Base-by-base conservation (phyloP, 768 basidiomycete genomes). In the Leccinum variicolor region DNA sequence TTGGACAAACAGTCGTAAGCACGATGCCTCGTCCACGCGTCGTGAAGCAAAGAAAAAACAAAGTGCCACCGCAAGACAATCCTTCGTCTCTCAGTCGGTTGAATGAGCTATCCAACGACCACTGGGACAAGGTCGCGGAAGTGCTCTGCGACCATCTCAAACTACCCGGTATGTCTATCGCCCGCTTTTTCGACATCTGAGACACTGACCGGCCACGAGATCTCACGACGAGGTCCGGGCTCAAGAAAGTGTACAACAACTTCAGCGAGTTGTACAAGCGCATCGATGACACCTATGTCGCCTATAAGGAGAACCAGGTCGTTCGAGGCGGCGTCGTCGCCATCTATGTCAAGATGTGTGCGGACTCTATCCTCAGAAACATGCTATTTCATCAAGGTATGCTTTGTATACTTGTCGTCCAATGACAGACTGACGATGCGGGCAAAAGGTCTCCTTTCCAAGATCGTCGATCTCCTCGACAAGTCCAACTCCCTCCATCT, bases 201-300 rank as follows among this genome's bases (percentile, higher is more conserved):
- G 4, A 2, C 29, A 2, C 50, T 33, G 23, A 53, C 45, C 6
- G 17, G 33, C 29, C 14, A 15, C 13, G 21, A 25, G 45, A 25
- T 25, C 45, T 46, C 45, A 23, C 17, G 23, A 46, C 45, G 84
- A 84, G 85, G 66, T 79, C 77, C 62, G 85, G 84, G 17, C 68
- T 88, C 58, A 87, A 84, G 67, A 84, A 81, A 62, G 76, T 85
- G 9, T 84, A 86, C 63, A 69, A 73, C 29, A 77, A 82, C 61
- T 86, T 46, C 13, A 25, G 45, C 21, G 45, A 46, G 45, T 15
- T 46, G 6, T 46, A 46, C 45, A 46, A 25, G 34, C 75, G 73
- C 15, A 73, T 87, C 15, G 79, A 85, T 23, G 70, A 71, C 11
- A 72, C 76, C 0, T 46, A 23, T 15, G 21, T 46, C 45, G 14